These are phyloP conservation scores for Tuber microsphaerosporum DNA, from an alignment of 495 filamentous ascomycete genomes.

Conservation along the genomic window DNA sequence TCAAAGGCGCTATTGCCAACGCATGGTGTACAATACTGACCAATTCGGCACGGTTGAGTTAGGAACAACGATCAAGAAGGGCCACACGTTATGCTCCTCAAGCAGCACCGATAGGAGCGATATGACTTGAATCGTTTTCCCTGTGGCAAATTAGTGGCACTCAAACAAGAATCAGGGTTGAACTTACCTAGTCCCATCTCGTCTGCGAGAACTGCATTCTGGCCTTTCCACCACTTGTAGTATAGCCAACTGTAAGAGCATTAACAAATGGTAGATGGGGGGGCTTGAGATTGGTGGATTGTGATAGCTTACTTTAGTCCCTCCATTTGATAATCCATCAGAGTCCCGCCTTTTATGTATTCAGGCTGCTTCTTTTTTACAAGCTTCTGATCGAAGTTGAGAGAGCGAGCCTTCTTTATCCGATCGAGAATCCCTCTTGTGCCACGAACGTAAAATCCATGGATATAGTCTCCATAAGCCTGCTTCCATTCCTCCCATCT, in stretches of 20 bases:
- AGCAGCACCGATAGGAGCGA: conserved; percentile 70
- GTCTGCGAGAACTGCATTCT: conserved; percentile 92
- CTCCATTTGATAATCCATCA: conserved; percentile 92
- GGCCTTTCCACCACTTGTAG: conserved; percentile 70
- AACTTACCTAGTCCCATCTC: conserved; percentile 79
- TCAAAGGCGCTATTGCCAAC: background rate
- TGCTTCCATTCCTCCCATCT: conserved; percentile 72
- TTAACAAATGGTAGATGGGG: conserved; percentile 11
- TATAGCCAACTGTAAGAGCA: conserved; percentile 61
- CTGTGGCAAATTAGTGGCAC: conserved; percentile 9
- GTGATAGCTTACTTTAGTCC: conserved; percentile 58
- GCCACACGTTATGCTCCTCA: conserved; percentile 74
- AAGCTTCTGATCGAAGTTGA: conserved; percentile 59
- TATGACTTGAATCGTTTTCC: conserved; percentile 95
- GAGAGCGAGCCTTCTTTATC: conserved; percentile 54
- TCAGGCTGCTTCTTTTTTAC: conserved; percentile 66
- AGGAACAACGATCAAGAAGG: conserved; percentile 86
- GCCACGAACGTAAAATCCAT: conserved; percentile 61
- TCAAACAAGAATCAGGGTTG: background rate
- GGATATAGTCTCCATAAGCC: conserved; percentile 79
- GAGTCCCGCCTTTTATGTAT: conserved; percentile 63
- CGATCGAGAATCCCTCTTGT: conserved; percentile 54
- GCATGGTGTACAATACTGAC: conserved; percentile 39
- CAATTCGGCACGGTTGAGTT: conserved; percentile 95
- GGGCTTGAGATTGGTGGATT: background rate